phyloP scores from a whole-genome alignment of 2,329 filamentous ascomycete species.

The Zymoseptoria ardabiliae region DNA sequence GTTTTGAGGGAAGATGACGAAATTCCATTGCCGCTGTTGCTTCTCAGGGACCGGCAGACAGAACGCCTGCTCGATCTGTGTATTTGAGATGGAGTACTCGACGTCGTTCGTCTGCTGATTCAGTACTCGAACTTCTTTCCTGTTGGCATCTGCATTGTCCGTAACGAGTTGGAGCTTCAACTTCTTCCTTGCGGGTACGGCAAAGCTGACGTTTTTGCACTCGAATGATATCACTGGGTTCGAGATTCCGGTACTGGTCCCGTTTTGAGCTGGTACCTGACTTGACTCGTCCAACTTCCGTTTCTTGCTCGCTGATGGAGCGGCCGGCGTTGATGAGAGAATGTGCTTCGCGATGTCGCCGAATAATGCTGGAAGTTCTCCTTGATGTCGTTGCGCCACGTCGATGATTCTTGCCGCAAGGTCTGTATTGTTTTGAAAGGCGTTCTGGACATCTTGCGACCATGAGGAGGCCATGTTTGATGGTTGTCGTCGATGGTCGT shows the following conservation, averaged over 20 bases:
- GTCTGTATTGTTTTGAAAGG: constrained; percentile 12
- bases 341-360: constrained; percentile 44
- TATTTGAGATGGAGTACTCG: constrained; percentile 42
- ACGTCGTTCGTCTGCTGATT: constrained; percentile 21
- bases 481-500: neutral
- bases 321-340: constrained; percentile 21
- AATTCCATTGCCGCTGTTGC: constrained; percentile 55
- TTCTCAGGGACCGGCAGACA: constrained; percentile 59
- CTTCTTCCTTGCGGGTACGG: constrained; percentile 58
- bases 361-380: constrained; percentile 32
- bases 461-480: neutral
- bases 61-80: constrained; percentile 50
- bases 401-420: constrained; percentile 15
- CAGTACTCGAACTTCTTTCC: constrained; percentile 21
- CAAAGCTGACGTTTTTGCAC: constrained; percentile 52
- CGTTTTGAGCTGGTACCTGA: constrained; percentile 16
- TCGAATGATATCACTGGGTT: constrained; percentile 35
- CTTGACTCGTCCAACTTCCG: constrained; percentile 40
- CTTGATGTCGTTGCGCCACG: constrained; percentile 10
- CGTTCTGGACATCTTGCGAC: constrained; percentile 9
- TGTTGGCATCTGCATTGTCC: constrained; percentile 21
- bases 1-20: constrained; percentile 50
- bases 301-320: constrained; percentile 37
- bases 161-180: constrained; percentile 50
- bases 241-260: constrained; percentile 18